phyloP scores from a whole-genome alignment of 768 basidiomycete genomes.

The Calvatia gigantea region DNA sequence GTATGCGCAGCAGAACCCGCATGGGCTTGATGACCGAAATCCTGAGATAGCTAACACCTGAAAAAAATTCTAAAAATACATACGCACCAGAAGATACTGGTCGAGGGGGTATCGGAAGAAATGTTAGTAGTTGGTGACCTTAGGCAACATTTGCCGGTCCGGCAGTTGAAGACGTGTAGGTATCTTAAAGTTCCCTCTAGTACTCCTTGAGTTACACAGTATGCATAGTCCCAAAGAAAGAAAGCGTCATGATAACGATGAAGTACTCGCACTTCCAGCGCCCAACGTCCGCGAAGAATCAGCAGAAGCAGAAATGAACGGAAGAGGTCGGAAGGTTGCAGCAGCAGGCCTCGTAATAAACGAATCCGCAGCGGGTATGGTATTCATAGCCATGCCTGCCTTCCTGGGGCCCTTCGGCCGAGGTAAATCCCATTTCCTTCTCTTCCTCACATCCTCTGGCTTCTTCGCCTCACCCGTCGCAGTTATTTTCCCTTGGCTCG shows the following conservation, averaged over 20 bases:
- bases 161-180: no score
- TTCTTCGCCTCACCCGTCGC: background rate
- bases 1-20: no score
- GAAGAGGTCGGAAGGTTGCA: background rate
- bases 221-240: background rate
- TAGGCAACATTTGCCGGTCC: no score
- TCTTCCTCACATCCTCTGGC: background rate
- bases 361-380: background rate
- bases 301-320: background rate
- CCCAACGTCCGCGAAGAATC: background rate
- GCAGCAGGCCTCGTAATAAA: background rate
- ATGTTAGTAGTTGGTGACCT: no score
- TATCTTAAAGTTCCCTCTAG: background rate
- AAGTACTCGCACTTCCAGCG: background rate
- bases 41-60: no score
- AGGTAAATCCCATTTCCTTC: background rate
- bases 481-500: background rate
- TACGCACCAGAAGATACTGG: no score
- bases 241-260: background rate
- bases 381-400: background rate
- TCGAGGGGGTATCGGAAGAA: no score
- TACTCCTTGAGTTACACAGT: background rate
- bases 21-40: no score
- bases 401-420: slow-evolving; percentile 10
- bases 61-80: no score